Evolutionary conservation across 345 rosid species (phyloP), one percentile per base, ranked within the genome.

Genomic region (Arabidopsis arenosa): DNA sequence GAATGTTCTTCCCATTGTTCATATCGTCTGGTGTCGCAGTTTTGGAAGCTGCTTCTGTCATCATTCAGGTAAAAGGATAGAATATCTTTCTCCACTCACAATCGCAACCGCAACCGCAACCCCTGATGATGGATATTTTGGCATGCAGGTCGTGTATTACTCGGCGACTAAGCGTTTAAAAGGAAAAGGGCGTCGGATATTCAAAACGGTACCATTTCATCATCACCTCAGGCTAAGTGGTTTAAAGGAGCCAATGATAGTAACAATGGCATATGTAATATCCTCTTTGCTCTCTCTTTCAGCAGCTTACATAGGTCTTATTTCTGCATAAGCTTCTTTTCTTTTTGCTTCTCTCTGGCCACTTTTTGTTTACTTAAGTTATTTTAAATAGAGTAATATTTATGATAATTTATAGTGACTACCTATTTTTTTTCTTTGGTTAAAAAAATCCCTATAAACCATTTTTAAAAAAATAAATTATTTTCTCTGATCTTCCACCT

Each of bases 1-100:
- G 98, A 84, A 92, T 94, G 97, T 92, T 92, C 80, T 82, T 94
- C 23, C 97, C 98, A 12, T 84, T 94, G 51, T 77, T 90, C 80
- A 84, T 90, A 75, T 82, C 97, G 1, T 92, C 93, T 23, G 96
- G 97, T 56, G 83, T 94, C 66, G 88, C 89, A 35, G 59, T 90
- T 64, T 55, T 88, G 68, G 97, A 94, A 84, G 84, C 84, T 44
- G 77, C 84, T 53, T 86, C 91, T 17, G 83, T 90, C 63, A 47
- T 88, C 9, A 49, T 87, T 78, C 98, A 92, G 96, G 97, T 90
- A 78, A 11, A 11, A 23, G 26, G 53, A 13, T n/a, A 12, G 2
- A 61, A 41, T 3, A 5, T 61, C 4, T 37, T 47, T 35, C 28
- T 36, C 35, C 49, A 48, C 51, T 18, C 32, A 21, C 37, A 60